Evolutionary conservation across 73 alveolate species (phyloP), one percentile per base, ranked within the genome.

Genomic region (Tetrahymena elliotti): DNA sequence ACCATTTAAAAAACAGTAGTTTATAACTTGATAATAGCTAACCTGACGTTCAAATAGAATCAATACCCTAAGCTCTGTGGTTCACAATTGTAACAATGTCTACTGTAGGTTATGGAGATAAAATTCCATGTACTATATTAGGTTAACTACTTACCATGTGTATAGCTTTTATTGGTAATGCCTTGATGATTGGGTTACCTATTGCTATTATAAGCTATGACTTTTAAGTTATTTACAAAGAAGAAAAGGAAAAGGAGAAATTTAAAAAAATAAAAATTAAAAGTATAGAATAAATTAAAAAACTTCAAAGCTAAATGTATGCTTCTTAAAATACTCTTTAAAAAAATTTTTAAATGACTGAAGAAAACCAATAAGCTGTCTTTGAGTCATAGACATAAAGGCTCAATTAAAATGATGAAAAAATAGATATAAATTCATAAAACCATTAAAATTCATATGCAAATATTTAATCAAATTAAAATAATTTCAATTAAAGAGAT

Each of bases 41-140:
- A 33, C 53, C 31, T 8, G 27, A 36, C 54, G 27, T 38, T 4
- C n/a, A 83, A n/a, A 94, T 94, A 6, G 24, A 38, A 68, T 94
- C 96, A 2, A 94, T 94, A 12, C 35, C 95, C 20, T 92, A 94
- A 88, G 95, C 95, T 12, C 15, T 94, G 39, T 94, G 96, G 96
- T 94, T 88, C 82, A 83, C 93, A 18, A 33, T 94, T 9, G 95
- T 53, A 84, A 94, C 96, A 3, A 94, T 94, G 96, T 83, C 96
- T 9, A 94, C 96, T 35, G 96, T 94, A 5, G 96, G 96, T 52
- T 94, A 94, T 88, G 96, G 96, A 12, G 96, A 94, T 94, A 94
- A 94, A 52, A 47, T 94, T 10, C 96, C 96, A 33, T 20, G 34
- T 34, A 84, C 94, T 34, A 68, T 94, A 31, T 41, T 27, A 13